These are phyloP conservation scores for Solanum medicagineum DNA, from an alignment of 257 asterid genomes.

Conservation along the genomic window DNA sequence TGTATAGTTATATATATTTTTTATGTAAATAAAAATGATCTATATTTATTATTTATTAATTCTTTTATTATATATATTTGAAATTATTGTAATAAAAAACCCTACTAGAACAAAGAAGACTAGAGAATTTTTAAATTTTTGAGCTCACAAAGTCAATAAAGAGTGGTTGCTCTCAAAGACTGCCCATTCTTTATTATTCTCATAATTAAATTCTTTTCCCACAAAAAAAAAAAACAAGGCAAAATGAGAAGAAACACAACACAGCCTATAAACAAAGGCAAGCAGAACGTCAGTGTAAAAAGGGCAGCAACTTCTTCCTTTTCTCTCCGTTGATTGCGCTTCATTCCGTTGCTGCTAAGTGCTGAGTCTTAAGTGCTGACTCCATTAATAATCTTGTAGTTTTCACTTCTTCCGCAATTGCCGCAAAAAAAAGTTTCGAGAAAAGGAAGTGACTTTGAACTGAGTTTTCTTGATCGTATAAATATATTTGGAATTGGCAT, in stretches of 20 bases:
- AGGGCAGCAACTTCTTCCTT: neutral
- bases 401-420: conserved; percentile 31
- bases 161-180: conserved; percentile 8
- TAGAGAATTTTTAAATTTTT: neutral
- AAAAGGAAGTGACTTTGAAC: conserved; percentile 10
- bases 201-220: neutral
- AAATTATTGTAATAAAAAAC: neutral
- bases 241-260: neutral
- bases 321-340: conserved; percentile 67
- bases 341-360: neutral
- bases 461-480: conserved; percentile 3
- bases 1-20: no score
- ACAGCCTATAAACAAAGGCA: neutral
- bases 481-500: conserved; percentile 3
- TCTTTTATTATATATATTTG: no score
- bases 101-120: neutral
- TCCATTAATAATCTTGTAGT: conserved; percentile 11
- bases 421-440: conserved; percentile 19
- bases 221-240: neutral
- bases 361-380: conserved; percentile 4
- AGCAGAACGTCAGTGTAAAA: neutral
- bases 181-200: conserved; percentile 10
- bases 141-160: neutral
- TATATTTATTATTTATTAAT: no score
- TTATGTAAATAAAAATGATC: fast-evolving